These are phyloP conservation scores for Hyphopichia buzzinii DNA, from an alignment of 1,139 yeast genomes.

Conservation along the genomic window DNA sequence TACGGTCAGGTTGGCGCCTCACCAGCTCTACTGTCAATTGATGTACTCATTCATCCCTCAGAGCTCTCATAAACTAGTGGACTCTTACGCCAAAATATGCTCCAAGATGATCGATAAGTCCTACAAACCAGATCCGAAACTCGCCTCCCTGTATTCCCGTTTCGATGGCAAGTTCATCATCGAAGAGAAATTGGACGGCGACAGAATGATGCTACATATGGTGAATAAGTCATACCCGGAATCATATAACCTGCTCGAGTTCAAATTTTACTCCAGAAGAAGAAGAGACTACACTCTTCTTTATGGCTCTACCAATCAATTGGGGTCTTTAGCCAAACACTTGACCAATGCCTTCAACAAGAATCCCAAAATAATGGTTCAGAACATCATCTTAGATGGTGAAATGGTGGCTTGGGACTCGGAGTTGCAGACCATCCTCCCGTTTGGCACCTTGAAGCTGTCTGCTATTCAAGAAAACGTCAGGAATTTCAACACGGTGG, in stretches of 20 bases:
- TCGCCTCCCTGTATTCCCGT: neutral
- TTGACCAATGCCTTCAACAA: constrained; percentile 44
- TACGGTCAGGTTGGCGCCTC: constrained; percentile 33
- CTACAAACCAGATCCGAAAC: neutral
- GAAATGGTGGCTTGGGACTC: constrained; percentile 92
- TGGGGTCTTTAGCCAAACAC: constrained; percentile 63
- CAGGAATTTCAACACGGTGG: constrained; percentile 39
- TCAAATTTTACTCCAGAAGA: constrained; percentile 65
- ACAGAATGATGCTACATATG: constrained; percentile 74
- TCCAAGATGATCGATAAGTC: constrained; percentile 25
- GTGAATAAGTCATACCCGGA: constrained; percentile 1
- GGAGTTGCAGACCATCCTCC: constrained; percentile 54
- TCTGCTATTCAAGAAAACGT: constrained; percentile 60
- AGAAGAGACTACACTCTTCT: constrained; percentile 71
- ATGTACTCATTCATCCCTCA: constrained; percentile 70
- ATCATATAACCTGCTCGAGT: constrained; percentile 31
- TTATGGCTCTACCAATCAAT: constrained; percentile 63
- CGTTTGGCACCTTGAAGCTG: constrained; percentile 77
- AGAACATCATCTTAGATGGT: constrained; percentile 73
- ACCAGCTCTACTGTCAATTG: constrained; percentile 47
- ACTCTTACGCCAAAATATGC: constrained; percentile 49
- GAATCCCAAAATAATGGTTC: constrained; percentile 20
- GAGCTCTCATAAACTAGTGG: constrained; percentile 53
- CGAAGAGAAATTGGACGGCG: constrained; percentile 95
- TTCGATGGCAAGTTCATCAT: constrained; percentile 52